Conservation (phyloP, 148 eudicot genomes). For the Dianthus caryophyllus region DNA sequence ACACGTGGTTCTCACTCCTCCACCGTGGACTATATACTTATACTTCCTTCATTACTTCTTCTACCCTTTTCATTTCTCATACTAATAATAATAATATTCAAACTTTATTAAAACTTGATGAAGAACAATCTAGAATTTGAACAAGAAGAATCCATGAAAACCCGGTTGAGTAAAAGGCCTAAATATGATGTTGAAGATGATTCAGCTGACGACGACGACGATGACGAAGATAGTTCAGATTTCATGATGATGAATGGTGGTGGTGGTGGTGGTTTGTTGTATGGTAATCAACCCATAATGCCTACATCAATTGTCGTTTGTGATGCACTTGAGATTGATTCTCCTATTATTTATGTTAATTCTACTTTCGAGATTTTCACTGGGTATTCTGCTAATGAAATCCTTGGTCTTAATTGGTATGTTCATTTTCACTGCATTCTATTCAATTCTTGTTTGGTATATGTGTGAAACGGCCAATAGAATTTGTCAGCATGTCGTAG, state of each 20-base stretch:
- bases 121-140: conserved; percentile 39
- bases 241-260: conserved; percentile 15
- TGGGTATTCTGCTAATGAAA: conserved; percentile 74
- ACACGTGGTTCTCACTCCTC: conserved; percentile 27
- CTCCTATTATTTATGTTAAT: conserved; percentile 75
- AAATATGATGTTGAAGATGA: conserved; percentile 36
- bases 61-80: not conserved
- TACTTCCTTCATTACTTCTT: too few relatives aligned
- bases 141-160: conserved; percentile 15
- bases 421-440: not conserved
- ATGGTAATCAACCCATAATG: conserved; percentile 21
- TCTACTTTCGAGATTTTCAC: conserved; percentile 60
- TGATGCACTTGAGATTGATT: conserved; percentile 71
- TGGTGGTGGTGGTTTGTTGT: conserved; percentile 19
- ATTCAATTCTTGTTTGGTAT: conserved; percentile 6
- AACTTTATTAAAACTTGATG: not conserved
- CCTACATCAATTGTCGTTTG: conserved; percentile 74
- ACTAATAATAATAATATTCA: too few relatives aligned
- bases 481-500: too few relatives aligned
- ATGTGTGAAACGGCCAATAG: too few relatives aligned
- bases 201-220: conserved; percentile 9
- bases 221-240: conserved; percentile 14
- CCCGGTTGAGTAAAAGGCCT: conserved; percentile 40
- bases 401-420: conserved; percentile 79
- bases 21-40: conserved; percentile 4